Base-by-base conservation (phyloP, 2,329 filamentous ascomycete genomes). In the Fusarium nodosum region DNA sequence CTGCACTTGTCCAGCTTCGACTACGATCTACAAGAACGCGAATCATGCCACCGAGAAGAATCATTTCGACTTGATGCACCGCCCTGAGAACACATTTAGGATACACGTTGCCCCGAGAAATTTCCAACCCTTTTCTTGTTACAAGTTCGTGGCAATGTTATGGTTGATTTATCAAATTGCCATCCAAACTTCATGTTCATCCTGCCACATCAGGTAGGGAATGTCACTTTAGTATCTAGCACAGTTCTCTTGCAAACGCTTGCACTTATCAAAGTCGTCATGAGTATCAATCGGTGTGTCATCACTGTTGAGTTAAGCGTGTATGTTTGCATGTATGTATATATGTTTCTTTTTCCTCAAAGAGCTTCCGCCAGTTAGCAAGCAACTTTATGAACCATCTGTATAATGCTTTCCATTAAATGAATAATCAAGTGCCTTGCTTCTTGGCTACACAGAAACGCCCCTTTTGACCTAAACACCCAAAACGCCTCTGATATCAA, bases 401-500 rank as follows among this genome's bases (percentile, higher is more conserved):
- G 28, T 51, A 13, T 31, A 41, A 56, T 60, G 12, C 20, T 46
- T 50, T 42, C 48, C 33, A 24, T 28, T 58, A 45, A 64, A 45
- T 12, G 16, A 39, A 8, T 34, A 34, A 51, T 56, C 61, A 58
- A 45, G 50, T 56, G 56, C 53, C 33, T 59, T 53, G 41, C 63
- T 65, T 33, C 42, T 54, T 46, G 18, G 61, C 47, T 66, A 56
- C 46, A 53, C 55, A 47, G 34, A 51, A 57, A 60, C 45, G 45
- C 48, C 52, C 65, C 47, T 60, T 67, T 65, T 64, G 33, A 16
- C 41, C 56, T 53, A 31, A 52, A 64, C 46, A 44, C 54, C 51
- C 31, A 13, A 7, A 59, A 70, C 66, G 34, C 69, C 58, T 50
- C 56, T 38, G 44, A 60, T 20, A 44, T 41, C 24, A 56, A 54